Base-by-base conservation (phyloP, 768 basidiomycete genomes). In the Galerina marginata region DNA sequence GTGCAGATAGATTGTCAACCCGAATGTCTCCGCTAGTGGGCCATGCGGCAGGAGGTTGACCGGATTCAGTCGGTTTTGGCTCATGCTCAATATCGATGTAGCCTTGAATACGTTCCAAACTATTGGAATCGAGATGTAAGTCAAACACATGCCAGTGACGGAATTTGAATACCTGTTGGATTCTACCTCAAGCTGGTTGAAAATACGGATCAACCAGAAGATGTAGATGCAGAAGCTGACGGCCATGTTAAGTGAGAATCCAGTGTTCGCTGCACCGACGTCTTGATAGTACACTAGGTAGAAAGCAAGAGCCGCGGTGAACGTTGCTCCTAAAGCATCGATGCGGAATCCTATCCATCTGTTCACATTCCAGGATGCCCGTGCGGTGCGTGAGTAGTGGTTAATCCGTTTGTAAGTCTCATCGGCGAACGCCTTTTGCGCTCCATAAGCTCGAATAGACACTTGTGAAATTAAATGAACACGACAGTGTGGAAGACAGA, bases 41-140 rank as follows among this genome's bases (percentile, higher is more conserved):
- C 88, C 89, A 90, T 58, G 86, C 81, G 0, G 87, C 87, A 2
- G 88, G 87, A 2, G 88, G 88, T 39, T 72, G 70, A 20, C 82
- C 83, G 11, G 69, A 60, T 15, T 71, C 60, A 0, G 77, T 77
- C 2, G 78, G 58, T 56, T 73, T 70, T 4, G 79, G 77, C 67
- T 90, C 87, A 54, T 86, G 83, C 40, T 88, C 86, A 59, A 88
- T 86, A 33, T 75, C 67, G 20, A 88, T 68, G 67, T 87, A 89
- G 7, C 69, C 88, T 58, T 90, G 83, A 1, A 95, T 87, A 60
- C 93, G 89, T 66, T 95, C 93, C 20, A 81, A 68, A 65, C 81
- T 81, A 45, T 49, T 45, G 11, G 14, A 52, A 16, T 3, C 37
- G 44, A 29, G 61, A 16, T 36, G 2, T 36, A 10, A 25, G 7